Conservation (phyloP, 2,329 filamentous ascomycete genomes). For the Pestalotiopsis sp. region DNA sequence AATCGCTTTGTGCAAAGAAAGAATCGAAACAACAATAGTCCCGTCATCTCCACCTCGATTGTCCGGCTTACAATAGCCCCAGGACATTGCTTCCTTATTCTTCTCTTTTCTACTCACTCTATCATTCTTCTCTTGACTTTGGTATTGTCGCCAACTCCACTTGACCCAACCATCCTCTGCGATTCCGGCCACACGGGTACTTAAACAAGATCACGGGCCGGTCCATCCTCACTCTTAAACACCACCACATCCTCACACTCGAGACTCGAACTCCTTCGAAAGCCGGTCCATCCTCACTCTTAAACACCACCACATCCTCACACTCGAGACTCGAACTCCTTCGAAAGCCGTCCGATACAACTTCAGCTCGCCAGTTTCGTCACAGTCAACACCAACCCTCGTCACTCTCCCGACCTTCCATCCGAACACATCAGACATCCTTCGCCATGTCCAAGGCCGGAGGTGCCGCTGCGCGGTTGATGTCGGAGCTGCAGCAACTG, state of each 20-base stretch:
- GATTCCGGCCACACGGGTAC: not conserved
- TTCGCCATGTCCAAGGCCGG: constrained; percentile 26
- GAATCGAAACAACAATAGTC: not conserved
- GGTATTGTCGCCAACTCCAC: not conserved
- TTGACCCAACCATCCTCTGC: not conserved
- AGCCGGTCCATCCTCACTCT: too few relatives aligned
- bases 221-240: too few relatives aligned
- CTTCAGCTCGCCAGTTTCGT: too few relatives aligned
- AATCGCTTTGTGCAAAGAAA: not conserved
- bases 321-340: too few relatives aligned
- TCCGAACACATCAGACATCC: not conserved
- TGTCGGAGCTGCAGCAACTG: constrained; percentile 83
- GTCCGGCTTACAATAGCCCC: not conserved
- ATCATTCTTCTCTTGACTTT: not conserved
- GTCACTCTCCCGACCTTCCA: not conserved
- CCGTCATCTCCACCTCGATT: not conserved
- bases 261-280: too few relatives aligned
- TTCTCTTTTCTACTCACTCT: not conserved
- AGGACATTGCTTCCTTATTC: not conserved
- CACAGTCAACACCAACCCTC: too few relatives aligned
- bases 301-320: too few relatives aligned
- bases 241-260: too few relatives aligned
- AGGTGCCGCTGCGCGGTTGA: constrained; percentile 75
- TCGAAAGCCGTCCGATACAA: too few relatives aligned
- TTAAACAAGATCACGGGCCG: not conserved